Evolutionary conservation across 2,329 filamentous ascomycete genomes (phyloP).

Genomic region (Sordariomycetes sp.): DNA sequence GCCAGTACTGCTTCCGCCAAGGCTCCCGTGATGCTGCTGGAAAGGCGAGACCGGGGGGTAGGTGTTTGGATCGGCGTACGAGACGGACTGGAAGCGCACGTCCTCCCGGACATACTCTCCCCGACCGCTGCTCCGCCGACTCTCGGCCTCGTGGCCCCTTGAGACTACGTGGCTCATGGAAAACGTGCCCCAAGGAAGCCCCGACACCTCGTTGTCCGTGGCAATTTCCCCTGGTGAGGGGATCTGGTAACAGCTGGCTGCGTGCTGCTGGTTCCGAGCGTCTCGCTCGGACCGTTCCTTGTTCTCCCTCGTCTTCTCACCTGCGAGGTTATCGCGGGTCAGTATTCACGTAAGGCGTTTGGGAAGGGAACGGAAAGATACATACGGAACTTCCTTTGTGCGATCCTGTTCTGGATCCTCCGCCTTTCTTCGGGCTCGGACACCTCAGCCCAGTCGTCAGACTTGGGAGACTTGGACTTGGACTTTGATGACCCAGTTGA

Average conservation of each 20-base stretch:
- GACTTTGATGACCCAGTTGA: constrained; percentile 20
- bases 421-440: constrained; percentile 61
- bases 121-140: constrained; percentile 28
- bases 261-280: constrained; percentile 50
- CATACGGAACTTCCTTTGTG: constrained; percentile 67
- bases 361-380: background rate
- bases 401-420: constrained; percentile 66
- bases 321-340: constrained; percentile 25
- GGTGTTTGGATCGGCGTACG: constrained; percentile 11
- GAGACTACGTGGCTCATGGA: constrained; percentile 45
- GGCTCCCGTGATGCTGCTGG: background rate
- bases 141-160: constrained; percentile 37
- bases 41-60: background rate
- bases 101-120: constrained; percentile 25
- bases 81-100: constrained; percentile 12
- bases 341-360: background rate
- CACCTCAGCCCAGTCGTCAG: constrained; percentile 59
- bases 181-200: constrained; percentile 62
- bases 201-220: constrained; percentile 41
- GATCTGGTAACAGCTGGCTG: constrained; percentile 52
- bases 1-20: constrained; percentile 3
- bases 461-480: constrained; percentile 29
- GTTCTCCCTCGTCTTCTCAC: constrained; percentile 58
- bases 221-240: constrained; percentile 46
- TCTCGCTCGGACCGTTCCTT: constrained; percentile 57